phyloP scores from a whole-genome alignment of 116 monocot genomes.

The Iris pallida region DNA sequence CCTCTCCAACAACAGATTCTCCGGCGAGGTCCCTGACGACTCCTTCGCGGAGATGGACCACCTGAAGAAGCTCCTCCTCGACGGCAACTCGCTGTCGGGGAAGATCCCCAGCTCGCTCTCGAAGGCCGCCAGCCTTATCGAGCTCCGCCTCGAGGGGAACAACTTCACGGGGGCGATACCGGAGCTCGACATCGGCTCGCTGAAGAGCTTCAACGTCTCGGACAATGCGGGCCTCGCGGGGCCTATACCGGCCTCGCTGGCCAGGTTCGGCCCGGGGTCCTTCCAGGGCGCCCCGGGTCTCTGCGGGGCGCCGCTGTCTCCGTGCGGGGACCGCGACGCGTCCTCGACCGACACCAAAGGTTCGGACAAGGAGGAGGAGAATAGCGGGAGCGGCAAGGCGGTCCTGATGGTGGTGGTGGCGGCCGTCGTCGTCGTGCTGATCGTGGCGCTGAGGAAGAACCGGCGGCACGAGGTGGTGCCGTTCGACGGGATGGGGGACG shows the following conservation, averaged over 20 bases:
- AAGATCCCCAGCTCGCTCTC: slow-evolving; percentile 46
- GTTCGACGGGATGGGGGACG: neutral
- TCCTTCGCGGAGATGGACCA: slow-evolving; percentile 46
- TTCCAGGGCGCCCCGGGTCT: slow-evolving; percentile 50
- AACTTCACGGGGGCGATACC: slow-evolving; percentile 47
- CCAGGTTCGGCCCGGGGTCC: slow-evolving; percentile 27
- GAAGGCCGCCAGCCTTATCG: slow-evolving; percentile 31
- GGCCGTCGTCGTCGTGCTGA: neutral
- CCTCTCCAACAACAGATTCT: slow-evolving; percentile 56
- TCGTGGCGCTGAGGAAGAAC: neutral
- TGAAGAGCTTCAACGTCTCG: slow-evolving; percentile 52
- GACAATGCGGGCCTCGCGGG: slow-evolving; percentile 46
- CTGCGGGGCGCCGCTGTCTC: slow-evolving; percentile 21
- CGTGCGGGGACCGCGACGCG: no score
- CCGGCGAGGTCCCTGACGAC: slow-evolving; percentile 35
- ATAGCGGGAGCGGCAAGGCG: neutral
- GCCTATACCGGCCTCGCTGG: slow-evolving; percentile 30
- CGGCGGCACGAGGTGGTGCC: neutral
- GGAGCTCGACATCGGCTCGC: slow-evolving; percentile 6
- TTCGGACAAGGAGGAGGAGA: neutral
- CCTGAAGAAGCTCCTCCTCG: slow-evolving; percentile 70
- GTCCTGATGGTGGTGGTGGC: neutral
- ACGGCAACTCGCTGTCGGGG: slow-evolving; percentile 47
- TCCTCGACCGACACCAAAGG: no score
- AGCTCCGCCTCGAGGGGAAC: slow-evolving; percentile 67